A percentile compares a stretch with the other conserved stretches of the same genome.
Conservation (phyloP, 306 rosid genomes). For the Ormosia semicastrata region DNA sequence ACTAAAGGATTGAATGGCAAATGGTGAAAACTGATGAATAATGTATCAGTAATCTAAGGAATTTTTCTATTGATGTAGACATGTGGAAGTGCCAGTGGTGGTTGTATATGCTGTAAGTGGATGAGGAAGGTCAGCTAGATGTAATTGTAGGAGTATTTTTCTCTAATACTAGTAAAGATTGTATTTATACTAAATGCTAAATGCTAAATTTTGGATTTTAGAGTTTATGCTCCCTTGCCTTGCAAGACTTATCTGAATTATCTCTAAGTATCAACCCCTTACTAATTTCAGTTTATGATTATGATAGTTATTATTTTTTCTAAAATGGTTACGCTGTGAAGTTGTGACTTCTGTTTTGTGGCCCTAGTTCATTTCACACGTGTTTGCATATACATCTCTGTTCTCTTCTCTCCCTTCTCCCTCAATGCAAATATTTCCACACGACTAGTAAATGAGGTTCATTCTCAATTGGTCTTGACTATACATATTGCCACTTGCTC, state of each 20-base stretch:
- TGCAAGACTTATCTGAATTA: neutral
- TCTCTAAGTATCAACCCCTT: neutral
- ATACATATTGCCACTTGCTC: neutral
- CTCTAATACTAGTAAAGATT: neutral
- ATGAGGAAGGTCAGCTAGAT: slow-evolving; percentile 1
- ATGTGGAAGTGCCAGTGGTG: neutral
- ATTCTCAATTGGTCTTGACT: neutral
- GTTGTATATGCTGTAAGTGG: slow-evolving; percentile 1
- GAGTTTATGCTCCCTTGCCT: neutral
- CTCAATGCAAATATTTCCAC: neutral
- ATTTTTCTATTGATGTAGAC: neutral
- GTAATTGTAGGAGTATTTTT: neutral
- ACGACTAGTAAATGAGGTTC: neutral
- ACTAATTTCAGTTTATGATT: too few species aligned
- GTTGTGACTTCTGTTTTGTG: neutral
- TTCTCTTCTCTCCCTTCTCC: neutral
- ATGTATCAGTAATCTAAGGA: neutral
- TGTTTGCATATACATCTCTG: neutral
- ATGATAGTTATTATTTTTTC: too few species aligned
- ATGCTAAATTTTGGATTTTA: slow-evolving; percentile 1
- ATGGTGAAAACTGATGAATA: slow-evolving; percentile 3
- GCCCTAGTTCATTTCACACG: neutral
- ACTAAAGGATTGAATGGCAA: neutral
- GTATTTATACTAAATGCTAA: neutral
- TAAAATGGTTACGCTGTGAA: too few species aligned